Evolutionary conservation across 2,329 filamentous ascomycete species (phyloP), one percentile per base, ranked within the genome.

Genomic region (Peltaster fructicola): DNA sequence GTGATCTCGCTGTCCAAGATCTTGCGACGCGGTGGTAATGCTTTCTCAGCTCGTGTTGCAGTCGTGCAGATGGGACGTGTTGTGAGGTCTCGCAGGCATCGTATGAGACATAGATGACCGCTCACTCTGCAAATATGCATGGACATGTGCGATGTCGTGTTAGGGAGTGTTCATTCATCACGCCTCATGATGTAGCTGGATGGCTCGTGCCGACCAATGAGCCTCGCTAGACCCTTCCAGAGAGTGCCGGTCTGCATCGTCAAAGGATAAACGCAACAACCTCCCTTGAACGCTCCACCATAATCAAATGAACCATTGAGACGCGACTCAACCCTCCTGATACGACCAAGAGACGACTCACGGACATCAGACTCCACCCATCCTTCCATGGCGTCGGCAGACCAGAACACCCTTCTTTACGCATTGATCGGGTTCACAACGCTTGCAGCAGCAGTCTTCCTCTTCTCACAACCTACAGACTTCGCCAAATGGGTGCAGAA

Each of bases 401-500:
- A 30, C 27, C 27, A 30, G 19, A 24, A 23, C 8, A 30, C 27
- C 23, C 24, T 30, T 17, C 25, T 24, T 8, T 43, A 34, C 30
- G 49, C 39, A 25, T 50, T 40, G 34, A 36, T 48, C 41, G 51
- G 36, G 38, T 45, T 39, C 30, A 31, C 44, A 34, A 26, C 49
- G 34, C 43, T 55, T 30, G 25, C 27, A 39, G 36, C 40, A 25
- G 42, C 51, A 29, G 42, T 48, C 28, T 45, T 51, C 28, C 47
- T 59, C 31, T 40, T 59, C 43, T 44, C 59, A 18, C 57, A 56
- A 32, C 53, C 65, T 7, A 57, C 60, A 14, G 53, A 55, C 15
- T 48, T 90, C 42, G 67, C 79, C 37, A 73, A 74, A 52, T 93
- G 84, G 81, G 64, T 95, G 39, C 73, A 82, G 54, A 69, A 84